Evolutionary conservation across 371 early-diverging fungal species (phyloP).

Genomic region (Mortierella sp.): DNA sequence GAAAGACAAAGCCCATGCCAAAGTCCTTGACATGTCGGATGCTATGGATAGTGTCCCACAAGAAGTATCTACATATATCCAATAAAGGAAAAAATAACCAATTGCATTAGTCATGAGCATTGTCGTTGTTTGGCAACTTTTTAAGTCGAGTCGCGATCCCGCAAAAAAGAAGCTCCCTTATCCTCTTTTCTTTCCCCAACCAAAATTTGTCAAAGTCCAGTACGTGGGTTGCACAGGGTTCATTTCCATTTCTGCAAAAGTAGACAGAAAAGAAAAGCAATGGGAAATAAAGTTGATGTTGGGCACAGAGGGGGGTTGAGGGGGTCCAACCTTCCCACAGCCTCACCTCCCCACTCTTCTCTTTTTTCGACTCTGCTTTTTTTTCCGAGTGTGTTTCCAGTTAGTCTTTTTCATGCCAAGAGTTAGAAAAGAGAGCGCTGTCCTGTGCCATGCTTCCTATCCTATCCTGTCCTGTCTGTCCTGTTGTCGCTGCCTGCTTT

Average conservation of each 20-base stretch:
- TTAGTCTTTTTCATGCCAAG: neutral
- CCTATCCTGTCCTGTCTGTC: neutral
- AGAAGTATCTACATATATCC: conserved; percentile 79
- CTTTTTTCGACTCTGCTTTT: neutral
- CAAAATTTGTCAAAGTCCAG: conserved; percentile 2
- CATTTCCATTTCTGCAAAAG: too few relatives aligned
- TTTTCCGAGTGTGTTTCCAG: neutral
- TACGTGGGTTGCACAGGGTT: neutral
- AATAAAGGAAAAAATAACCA: conserved; percentile 5
- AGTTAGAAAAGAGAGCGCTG: too few relatives aligned
- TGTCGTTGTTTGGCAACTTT: neutral
- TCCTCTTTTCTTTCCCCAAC: neutral
- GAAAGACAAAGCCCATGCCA: conserved; percentile 87
- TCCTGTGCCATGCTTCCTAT: too few relatives aligned
- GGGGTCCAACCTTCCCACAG: neutral
- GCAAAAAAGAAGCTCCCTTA: neutral
- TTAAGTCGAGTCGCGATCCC: neutral
- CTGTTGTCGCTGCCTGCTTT: neutral
- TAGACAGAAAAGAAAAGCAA: neutral
- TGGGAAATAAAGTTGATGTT: neutral
- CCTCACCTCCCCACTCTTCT: conserved; percentile 1
- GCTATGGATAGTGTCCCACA: conserved; percentile 90
- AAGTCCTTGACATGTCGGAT: conserved; percentile 75
- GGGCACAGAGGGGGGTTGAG: neutral
- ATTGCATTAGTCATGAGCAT: conserved; percentile 33